These are phyloP conservation scores for Aspergillus kassunensis DNA, from an alignment of 495 filamentous ascomycete species.

Conservation along the genomic window DNA sequence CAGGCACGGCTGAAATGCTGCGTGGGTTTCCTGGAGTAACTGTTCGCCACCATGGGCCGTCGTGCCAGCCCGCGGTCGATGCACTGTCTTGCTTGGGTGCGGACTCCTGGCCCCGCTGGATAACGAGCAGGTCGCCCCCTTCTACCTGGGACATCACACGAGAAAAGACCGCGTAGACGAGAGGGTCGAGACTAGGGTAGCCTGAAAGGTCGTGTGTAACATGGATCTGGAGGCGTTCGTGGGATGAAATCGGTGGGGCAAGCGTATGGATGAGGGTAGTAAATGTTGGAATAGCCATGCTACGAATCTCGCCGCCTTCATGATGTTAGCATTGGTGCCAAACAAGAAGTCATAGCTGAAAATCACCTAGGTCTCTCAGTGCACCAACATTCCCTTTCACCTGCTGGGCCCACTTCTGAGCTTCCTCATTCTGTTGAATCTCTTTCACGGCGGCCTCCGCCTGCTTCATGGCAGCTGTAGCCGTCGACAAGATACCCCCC, in stretches of 20 bases:
- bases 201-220: constrained; percentile 91
- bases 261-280: constrained; percentile 90
- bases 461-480: constrained; percentile 81
- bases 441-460: constrained; percentile 92
- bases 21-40: constrained; percentile 57
- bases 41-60: constrained; percentile 94
- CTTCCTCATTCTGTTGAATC: constrained; percentile 94
- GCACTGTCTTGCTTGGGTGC: constrained; percentile 58
- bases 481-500: constrained; percentile 72
- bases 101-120: constrained; percentile 87
- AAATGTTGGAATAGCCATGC: constrained; percentile 89
- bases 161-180: constrained; percentile 90
- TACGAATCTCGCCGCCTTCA: constrained; percentile 81
- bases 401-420: constrained; percentile 91
- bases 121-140: constrained; percentile 92
- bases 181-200: constrained; percentile 90
- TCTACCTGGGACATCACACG: constrained; percentile 98
- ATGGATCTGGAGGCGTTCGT: constrained; percentile 97
- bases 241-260: constrained; percentile 93
- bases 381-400: constrained; percentile 88
- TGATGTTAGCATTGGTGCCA: constrained; percentile 7
- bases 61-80: constrained; percentile 70
- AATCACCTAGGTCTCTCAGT: constrained; percentile 72
- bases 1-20: constrained; percentile 74
- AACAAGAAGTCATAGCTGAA: not conserved